A percentile compares a stretch with the other conserved stretches of the same genome.
Evolutionary conservation across 768 basidiomycete genomes (phyloP).

Genomic region (Megacollybia marginata): DNA sequence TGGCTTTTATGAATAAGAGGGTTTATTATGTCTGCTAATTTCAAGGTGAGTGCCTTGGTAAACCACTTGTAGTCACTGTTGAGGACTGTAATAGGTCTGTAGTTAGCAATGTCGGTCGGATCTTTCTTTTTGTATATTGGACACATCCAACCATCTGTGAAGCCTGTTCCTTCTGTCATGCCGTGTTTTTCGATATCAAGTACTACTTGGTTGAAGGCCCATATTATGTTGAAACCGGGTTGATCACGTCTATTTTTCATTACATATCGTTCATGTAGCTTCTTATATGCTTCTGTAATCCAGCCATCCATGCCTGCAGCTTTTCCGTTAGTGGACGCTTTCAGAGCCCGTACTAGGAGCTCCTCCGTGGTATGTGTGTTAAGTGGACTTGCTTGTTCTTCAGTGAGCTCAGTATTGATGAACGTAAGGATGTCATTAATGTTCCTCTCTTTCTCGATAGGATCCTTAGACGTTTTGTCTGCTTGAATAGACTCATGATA

Average conservation of each 20-base stretch:
- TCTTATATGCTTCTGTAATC: no score
- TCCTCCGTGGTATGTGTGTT: background rate
- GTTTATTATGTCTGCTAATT: conserved; percentile 12
- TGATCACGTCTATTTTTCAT: background rate
- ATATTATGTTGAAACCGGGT: background rate
- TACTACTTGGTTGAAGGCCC: background rate
- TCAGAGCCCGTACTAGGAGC: background rate
- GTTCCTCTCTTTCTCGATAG: background rate
- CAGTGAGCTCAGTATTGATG: background rate
- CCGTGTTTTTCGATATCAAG: conserved; percentile 10
- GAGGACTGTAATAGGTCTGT: no score
- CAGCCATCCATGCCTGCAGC: background rate
- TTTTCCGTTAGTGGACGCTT: background rate
- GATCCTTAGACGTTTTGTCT: background rate
- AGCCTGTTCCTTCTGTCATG: background rate
- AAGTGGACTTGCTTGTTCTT: background rate
- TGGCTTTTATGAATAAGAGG: conserved; percentile 1
- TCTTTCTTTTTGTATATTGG: conserved; percentile 23
- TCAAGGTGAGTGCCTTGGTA: conserved; percentile 14
- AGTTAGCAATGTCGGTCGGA: conserved; percentile 1
- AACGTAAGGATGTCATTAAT: background rate
- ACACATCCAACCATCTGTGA: conserved; percentile 12
- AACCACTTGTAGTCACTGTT: no score
- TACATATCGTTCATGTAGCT: background rate
- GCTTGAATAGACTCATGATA: background rate